Conservation (phyloP, 805 yeast species). For the Lachancea sp. region DNA sequence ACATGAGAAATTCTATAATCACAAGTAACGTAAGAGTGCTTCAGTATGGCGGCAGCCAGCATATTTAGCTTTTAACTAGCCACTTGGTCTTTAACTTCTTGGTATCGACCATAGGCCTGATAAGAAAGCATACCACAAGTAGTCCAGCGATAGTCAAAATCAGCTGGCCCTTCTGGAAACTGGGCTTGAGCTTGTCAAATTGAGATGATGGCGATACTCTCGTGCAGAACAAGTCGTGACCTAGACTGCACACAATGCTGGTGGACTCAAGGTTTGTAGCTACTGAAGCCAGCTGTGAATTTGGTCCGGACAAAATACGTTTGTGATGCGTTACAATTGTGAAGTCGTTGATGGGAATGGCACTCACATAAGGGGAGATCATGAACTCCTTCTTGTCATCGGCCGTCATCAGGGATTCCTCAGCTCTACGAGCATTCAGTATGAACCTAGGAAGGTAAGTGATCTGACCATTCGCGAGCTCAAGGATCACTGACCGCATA, state of each 20-base stretch:
- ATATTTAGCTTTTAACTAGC: conserved; percentile 31
- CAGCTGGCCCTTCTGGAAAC: conserved; percentile 63
- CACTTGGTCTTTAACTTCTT: conserved; percentile 51
- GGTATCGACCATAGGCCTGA: conserved; percentile 51
- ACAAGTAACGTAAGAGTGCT: conserved; percentile 1
- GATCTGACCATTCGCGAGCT: conserved; percentile 56
- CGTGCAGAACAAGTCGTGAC: conserved; percentile 72
- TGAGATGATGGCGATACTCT: conserved; percentile 73
- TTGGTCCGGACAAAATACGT: conserved; percentile 32
- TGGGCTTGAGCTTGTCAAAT: conserved; percentile 64
- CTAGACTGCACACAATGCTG: conserved; percentile 57
- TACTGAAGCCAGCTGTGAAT: conserved; percentile 36
- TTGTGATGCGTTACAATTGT: conserved; percentile 48
- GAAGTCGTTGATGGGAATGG: conserved; percentile 44
- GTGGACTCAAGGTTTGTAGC: conserved; percentile 81
- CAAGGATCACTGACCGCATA: conserved; percentile 54
- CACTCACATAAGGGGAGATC: conserved; percentile 59
- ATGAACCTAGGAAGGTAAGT: conserved; percentile 63
- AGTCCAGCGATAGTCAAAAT: conserved; percentile 52
- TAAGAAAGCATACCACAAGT: conserved; percentile 38
- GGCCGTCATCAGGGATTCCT: conserved; percentile 43
- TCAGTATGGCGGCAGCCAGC: not conserved
- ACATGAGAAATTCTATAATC: not conserved
- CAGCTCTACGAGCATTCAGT: conserved; percentile 64
- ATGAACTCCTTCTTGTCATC: conserved; percentile 55